A percentile compares a stretch with the other conserved stretches of the same genome.
These are phyloP conservation scores for Sphagnum fallax DNA, from an alignment of 228 moss, liverwort and hornwort species.

Conservation along the genomic window DNA sequence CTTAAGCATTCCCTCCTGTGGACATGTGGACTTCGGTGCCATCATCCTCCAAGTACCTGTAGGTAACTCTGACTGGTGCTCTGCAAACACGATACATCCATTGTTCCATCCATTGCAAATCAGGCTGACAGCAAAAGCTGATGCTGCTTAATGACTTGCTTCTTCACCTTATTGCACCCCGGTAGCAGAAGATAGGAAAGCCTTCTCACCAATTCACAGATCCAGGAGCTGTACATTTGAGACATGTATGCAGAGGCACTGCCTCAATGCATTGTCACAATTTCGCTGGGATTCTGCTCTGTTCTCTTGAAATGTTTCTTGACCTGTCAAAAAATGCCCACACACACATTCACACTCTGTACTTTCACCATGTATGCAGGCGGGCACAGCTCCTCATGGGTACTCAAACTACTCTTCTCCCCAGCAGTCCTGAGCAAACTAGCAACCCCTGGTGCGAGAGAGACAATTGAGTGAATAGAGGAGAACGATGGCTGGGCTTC, in stretches of 20 bases:
- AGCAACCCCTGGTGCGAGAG: too few species aligned
- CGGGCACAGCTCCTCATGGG: too few species aligned
- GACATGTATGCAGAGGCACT: constrained; percentile 56
- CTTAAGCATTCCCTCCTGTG: constrained; percentile 83
- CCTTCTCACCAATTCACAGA: constrained; percentile 64
- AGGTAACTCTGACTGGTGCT: constrained; percentile 80
- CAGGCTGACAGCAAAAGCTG: too few species aligned
- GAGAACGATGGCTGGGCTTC: too few species aligned
- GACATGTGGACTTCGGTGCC: constrained; percentile 85
- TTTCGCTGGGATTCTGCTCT: constrained; percentile 60
- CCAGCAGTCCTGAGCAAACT: too few species aligned
- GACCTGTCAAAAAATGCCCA: constrained; percentile 15
- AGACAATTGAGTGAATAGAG: too few species aligned
- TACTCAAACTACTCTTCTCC: too few species aligned
- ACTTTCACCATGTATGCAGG: too few species aligned
- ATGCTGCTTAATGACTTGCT: too few species aligned
- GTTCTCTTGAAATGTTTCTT: constrained; percentile 45
- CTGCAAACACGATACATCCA: constrained; percentile 11
- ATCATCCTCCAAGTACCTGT: constrained; percentile 72
- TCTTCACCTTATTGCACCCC: too few species aligned
- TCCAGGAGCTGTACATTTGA: constrained; percentile 86
- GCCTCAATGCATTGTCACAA: constrained; percentile 89
- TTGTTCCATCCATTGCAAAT: too few species aligned
- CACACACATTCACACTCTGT: too few species aligned
- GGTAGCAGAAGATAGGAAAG: neutral